Percentiles rank a stretch among this genome's conserved stretches.
phyloP scores from a whole-genome alignment of 805 yeast genomes.

The Groenewaldozyma tartarivorans region DNA sequence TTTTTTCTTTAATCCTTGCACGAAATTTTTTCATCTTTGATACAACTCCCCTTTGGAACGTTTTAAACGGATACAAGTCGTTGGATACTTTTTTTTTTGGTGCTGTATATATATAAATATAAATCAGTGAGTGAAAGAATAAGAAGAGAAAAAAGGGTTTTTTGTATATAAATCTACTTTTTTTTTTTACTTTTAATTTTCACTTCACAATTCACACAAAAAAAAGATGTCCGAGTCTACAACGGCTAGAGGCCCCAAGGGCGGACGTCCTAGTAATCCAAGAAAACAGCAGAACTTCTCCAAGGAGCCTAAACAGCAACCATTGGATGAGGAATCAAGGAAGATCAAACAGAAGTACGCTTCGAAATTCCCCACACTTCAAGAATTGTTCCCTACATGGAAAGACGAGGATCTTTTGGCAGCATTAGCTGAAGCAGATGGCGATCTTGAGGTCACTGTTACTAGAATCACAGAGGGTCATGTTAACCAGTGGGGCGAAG shows the following conservation, averaged over 20 bases:
- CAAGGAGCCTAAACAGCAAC: conserved; percentile 6
- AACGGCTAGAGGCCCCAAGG: conserved; percentile 1
- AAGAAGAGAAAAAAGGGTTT: no score
- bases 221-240: no score
- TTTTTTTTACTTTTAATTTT: no score
- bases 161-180: no score
- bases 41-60: no score
- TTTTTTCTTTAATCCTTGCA: no score
- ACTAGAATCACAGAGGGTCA: conserved; percentile 86
- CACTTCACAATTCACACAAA: no score
- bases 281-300: background rate
- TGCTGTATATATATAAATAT: no score
- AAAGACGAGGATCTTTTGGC: conserved; percentile 69
- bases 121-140: no score
- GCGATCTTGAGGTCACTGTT: conserved; percentile 69
- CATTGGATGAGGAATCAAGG: conserved; percentile 22
- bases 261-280: background rate
- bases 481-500: conserved; percentile 91
- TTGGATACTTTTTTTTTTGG: no score
- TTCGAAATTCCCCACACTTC: conserved; percentile 42
- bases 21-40: no score
- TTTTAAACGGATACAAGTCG: no score
- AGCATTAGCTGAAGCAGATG: conserved; percentile 60
- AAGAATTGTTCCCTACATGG: conserved; percentile 95
- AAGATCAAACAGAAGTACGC: conserved; percentile 26